Conservation (phyloP, 2,329 filamentous ascomycete species). For the Didymella pomorum region DNA sequence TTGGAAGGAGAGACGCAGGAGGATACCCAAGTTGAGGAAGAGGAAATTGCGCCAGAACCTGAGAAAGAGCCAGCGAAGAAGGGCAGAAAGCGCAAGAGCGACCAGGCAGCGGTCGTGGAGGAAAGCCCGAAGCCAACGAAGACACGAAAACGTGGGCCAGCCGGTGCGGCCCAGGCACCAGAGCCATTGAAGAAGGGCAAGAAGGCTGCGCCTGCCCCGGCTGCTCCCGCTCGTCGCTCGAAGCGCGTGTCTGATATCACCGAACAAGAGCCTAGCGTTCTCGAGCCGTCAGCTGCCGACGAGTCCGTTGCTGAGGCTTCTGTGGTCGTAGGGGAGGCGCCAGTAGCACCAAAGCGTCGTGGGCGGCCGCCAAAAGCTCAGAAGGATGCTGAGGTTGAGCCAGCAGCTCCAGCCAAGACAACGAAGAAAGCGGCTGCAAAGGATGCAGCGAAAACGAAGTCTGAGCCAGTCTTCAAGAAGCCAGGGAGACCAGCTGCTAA, state of each 20-base stretch:
- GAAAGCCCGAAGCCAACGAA: constrained; percentile 28
- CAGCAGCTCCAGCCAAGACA: constrained; percentile 13
- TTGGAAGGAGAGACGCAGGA: constrained; percentile 30
- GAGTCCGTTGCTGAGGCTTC: constrained; percentile 26
- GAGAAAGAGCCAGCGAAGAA: constrained; percentile 36
- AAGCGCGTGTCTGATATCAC: constrained; percentile 41
- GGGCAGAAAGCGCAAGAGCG: constrained; percentile 43
- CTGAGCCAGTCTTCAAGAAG: constrained; percentile 38
- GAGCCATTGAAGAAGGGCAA: constrained; percentile 32
- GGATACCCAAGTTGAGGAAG: constrained; percentile 22
- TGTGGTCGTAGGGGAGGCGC: constrained; percentile 34
- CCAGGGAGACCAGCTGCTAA: constrained; percentile 33
- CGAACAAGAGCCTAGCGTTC: constrained; percentile 37
- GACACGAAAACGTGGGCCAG: constrained; percentile 31
- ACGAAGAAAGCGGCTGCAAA: constrained; percentile 14
- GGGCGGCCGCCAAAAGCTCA: constrained; percentile 38
- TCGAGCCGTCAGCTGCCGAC: constrained; percentile 33
- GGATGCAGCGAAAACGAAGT: constrained; percentile 21
- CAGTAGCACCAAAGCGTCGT: constrained; percentile 34
- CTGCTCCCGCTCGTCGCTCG: constrained; percentile 33
- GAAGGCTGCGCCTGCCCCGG: constrained; percentile 28
- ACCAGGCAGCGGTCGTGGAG: constrained; percentile 28
- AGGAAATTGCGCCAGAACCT: constrained; percentile 35
- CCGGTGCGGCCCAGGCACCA: constrained; percentile 16
- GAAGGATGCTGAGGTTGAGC: constrained; percentile 24